Evolutionary conservation across 2,329 filamentous ascomycete genomes (phyloP).

Genomic region (Capronia coronata): DNA sequence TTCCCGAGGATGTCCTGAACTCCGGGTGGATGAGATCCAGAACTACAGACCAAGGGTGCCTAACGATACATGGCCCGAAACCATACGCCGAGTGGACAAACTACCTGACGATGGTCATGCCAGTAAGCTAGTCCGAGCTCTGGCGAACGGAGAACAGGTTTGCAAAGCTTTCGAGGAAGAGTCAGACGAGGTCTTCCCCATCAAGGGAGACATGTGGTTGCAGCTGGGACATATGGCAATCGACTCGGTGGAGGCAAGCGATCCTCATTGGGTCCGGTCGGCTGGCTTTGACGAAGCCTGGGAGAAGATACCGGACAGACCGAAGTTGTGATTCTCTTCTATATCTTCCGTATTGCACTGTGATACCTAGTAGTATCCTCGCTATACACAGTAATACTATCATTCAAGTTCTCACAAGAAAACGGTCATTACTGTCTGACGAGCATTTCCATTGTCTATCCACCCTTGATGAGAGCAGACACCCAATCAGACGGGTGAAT

Average conservation of each 20-base stretch:
- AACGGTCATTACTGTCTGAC: too few relatives aligned
- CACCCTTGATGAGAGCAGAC: too few relatives aligned
- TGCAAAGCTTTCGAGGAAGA: constrained; percentile 35
- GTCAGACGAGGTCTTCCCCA: constrained; percentile 31
- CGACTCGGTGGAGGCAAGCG: constrained; percentile 30
- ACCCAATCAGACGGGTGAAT: too few relatives aligned
- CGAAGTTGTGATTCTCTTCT: constrained; percentile 13
- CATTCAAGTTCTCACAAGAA: too few relatives aligned
- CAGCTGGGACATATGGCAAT: constrained; percentile 41
- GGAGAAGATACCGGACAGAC: constrained; percentile 29
- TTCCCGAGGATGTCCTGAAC: constrained; percentile 56
- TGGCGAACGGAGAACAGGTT: constrained; percentile 57
- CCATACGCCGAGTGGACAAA: constrained; percentile 43
- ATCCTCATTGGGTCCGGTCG: constrained; percentile 35
- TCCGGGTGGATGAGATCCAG: constrained; percentile 54
- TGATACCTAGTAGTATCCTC: too few relatives aligned
- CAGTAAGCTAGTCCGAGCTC: constrained; percentile 65
- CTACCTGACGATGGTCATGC: constrained; percentile 71
- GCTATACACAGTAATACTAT: too few relatives aligned
- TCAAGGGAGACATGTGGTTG: constrained; percentile 40
- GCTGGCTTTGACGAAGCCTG: constrained; percentile 41
- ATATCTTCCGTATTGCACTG: not conserved
- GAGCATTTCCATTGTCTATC: too few relatives aligned
- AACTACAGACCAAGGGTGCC: constrained; percentile 51
- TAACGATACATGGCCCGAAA: constrained; percentile 37